Base-by-base conservation (phyloP, 805 yeast genomes). In the Jamesozyma lodderae region DNA sequence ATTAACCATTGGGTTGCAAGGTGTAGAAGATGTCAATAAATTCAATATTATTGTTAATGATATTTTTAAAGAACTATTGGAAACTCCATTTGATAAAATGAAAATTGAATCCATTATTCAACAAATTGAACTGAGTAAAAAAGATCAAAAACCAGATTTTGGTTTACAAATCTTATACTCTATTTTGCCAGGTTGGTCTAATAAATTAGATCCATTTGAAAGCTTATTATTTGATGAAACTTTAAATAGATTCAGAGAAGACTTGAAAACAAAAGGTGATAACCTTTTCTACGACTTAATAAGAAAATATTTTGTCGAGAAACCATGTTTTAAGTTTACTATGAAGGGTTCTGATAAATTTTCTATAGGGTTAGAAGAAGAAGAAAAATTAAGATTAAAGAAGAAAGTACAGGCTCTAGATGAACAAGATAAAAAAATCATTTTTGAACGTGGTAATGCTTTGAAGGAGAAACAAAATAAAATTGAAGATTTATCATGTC, bases 141-240 rank as follows among this genome's bases (percentile, higher is more conserved):
- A 85, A 49, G 88, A 86, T 48, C 94, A 87, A 45, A 87, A 81
- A 48, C 79, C 97, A 0, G 83, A 84, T 43, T 92, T 86, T 64
- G 98, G 98, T 9, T 64, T 92, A 66, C 77, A 77, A 26, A 57
- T 90, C 33, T 66, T 90, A 24, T 76, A 76, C 54, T 71, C 85
- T 1, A 45, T 92, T 7, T 72, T 84, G n/a, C 84, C 95, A 7
- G 77, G 85, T 8, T 87, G 96, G 84, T 79, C 82, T 36, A 86
- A 86, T 55, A 75, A 74, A 17, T 72, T 75, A n/a, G 84, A 85
- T 59, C 94, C 94, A 2, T 66, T 90, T 47, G 71, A 75, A 10
- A 49, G 72, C 3, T 62, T 92, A 35, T 77, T 77, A 39, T 81
- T 84, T 61, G 81, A 82, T 46, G 68, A 67, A 9, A 66, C 74